These are phyloP conservation scores for Pseudonitzschia multiseries DNA, from an alignment of 108 stramenopile species.

Conservation along the genomic window DNA sequence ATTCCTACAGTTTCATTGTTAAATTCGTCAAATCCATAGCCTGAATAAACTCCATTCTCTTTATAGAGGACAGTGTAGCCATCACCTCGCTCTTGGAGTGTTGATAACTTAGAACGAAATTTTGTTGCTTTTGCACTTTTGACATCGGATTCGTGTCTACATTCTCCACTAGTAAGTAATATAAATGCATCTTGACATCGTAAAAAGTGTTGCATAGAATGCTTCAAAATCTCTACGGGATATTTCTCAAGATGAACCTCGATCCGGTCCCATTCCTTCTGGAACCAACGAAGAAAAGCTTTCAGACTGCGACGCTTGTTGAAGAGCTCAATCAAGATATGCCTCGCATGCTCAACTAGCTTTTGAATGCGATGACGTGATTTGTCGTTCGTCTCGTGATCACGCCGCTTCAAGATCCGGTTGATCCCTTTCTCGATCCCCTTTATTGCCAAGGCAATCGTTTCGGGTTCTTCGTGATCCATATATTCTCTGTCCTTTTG, in stretches of 20 bases:
- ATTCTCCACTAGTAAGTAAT: slow-evolving; percentile 75
- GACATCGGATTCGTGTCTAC: slow-evolving; percentile 65
- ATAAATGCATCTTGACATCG: slow-evolving; percentile 74
- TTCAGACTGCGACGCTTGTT: slow-evolving; percentile 20
- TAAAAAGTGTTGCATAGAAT: slow-evolving; percentile 45
- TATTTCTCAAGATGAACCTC: slow-evolving; percentile 16
- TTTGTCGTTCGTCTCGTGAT: not conserved
- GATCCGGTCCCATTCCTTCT: slow-evolving; percentile 27
- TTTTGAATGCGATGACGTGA: slow-evolving; percentile 5
- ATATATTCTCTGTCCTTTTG: not conserved
- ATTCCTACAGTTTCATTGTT: slow-evolving; percentile 68
- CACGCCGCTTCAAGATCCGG: slow-evolving; percentile 11
- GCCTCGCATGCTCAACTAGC: slow-evolving; percentile 22
- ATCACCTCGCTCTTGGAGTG: slow-evolving; percentile 46
- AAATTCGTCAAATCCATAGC: slow-evolving; percentile 77
- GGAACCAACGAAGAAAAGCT: slow-evolving; percentile 32
- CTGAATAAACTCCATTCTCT: slow-evolving; percentile 53
- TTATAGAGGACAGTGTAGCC: slow-evolving; percentile 66
- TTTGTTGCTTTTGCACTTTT: slow-evolving; percentile 26
- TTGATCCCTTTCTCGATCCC: slow-evolving; percentile 18
- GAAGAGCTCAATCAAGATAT: slow-evolving; percentile 25
- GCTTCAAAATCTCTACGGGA: slow-evolving; percentile 31
- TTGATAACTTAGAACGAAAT: slow-evolving; percentile 35
- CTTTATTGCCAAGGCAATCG: slow-evolving; percentile 28
- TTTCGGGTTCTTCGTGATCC: slow-evolving; percentile 13